Evolutionary conservation across 495 filamentous ascomycete genomes (phyloP), one percentile per base, ranked within the genome.

Genomic region (Jackrogersella minutella): DNA sequence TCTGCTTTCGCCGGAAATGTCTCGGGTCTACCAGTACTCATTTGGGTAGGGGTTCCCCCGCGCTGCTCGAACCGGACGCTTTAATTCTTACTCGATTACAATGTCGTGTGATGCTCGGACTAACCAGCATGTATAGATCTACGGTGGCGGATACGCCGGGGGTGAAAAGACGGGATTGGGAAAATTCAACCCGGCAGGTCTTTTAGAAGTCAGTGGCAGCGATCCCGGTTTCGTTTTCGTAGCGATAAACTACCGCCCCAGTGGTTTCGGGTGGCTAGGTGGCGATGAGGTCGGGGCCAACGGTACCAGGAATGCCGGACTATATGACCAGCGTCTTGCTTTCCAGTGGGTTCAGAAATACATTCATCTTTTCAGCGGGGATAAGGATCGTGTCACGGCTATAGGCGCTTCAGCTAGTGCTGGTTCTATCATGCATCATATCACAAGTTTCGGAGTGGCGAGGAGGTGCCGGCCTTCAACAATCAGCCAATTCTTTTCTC

Each of bases 201-300:
- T 58, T 2, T 14, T 58, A 9, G 54, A 39, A 22, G 17, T 26
- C 9, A 58, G 28, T 14, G 40, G 54, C 11, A 36, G 28, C 10
- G 10, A 47, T 47, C 59, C 64, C 2, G 33, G 43, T 16, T 40
- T 87, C 21, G 80, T 88, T 11, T 88, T 77, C 58, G 84, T 88
- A 9, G 74, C 84, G 14, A 43, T 87, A n/a, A 88, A 87, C 58
- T 88, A 88, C 62, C 79, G 86, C 7, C 75, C 87, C 11, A 86
- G 86, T 22, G 84, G 84, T 0, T 89, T 90, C 69, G 89, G 88
- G 5, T 92, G 82, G 75, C 77, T 87, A 1, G 76, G 79, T 3
- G 80, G 82, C 16, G 73, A 73, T n/a, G 71, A 69, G 13, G 61
- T 71, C 9, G 34, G 44, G 5, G 77, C 81, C 6, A 75, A 76